Percentiles rank a stretch among this genome's conserved stretches.
phyloP scores from a whole-genome alignment of 1,139 yeast species.

The Groenewaldozyma sp. region DNA sequence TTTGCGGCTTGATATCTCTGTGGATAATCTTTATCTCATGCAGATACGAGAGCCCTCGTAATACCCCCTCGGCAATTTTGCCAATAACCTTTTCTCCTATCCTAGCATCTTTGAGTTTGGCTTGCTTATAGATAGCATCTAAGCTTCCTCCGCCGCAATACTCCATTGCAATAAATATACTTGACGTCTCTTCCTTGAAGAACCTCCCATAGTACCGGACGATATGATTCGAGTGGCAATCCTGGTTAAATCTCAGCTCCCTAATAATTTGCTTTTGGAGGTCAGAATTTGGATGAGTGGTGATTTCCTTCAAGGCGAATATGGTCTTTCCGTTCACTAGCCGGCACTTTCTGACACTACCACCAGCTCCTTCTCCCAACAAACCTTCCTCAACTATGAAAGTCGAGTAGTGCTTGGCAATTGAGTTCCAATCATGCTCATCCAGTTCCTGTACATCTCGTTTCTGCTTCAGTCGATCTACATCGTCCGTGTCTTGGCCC shows the following conservation, averaged over 20 bases:
- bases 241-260: constrained; percentile 78
- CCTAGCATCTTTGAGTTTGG: constrained; percentile 60
- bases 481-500: neutral
- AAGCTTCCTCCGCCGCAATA: constrained; percentile 89
- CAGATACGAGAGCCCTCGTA: constrained; percentile 74
- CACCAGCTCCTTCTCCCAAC: constrained; percentile 93
- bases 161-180: constrained; percentile 90
- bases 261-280: constrained; percentile 74
- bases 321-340: constrained; percentile 45
- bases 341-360: constrained; percentile 73
- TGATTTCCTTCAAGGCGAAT: constrained; percentile 76
- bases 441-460: constrained; percentile 50
- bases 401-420: constrained; percentile 41
- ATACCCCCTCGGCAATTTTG: constrained; percentile 75
- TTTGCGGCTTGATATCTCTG: constrained; percentile 85
- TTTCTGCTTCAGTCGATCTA: too few species aligned
- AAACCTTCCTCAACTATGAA: constrained; percentile 54
- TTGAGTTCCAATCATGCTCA: constrained; percentile 67
- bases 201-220: constrained; percentile 92
- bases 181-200: constrained; percentile 61
- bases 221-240: constrained; percentile 74
- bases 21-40: constrained; percentile 86
- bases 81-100: constrained; percentile 91
- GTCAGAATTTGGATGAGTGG: constrained; percentile 77
- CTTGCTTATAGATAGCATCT: constrained; percentile 77